Evolutionary conservation across 2,329 filamentous ascomycete species (phyloP), one percentile per base, ranked within the genome.

Genomic region (Parastagonospora nodorum): DNA sequence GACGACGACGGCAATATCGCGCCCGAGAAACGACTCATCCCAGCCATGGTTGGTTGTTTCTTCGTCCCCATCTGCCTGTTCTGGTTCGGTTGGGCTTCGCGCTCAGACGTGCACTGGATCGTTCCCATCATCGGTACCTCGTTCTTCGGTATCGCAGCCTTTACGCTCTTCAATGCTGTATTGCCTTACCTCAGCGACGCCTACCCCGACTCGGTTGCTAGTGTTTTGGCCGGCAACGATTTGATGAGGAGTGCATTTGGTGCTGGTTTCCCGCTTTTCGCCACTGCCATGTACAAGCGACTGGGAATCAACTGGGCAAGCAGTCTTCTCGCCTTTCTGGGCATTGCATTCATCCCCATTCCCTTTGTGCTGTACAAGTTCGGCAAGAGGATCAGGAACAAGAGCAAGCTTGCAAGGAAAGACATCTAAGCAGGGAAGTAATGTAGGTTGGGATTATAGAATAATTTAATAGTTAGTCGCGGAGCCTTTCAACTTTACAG

Each of bases 81-180:
- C 63, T 76, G 71, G 73, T 78, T 76, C 38, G 75, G 73, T 4
- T 77, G 74, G 75, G 61, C 66, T 5, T 51, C 67, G 0, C 49
- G 66, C 4, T 24, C 61, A 2, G 44, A 55, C 27, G 53, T 74
- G 1, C 73, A 74, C 49, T 77, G 74, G 74, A 75, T 77, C 35
- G 60, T 76, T 39, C 76, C 74, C 2, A 74, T 75, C 36, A 67
- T 76, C 16, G 70, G 70, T 4, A 72, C 72, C 0, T 53, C 58
- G 2, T 75, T 72, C 51, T 78, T 80, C 48, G 51, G 58, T 45
- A 49, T 70, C 32, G 61, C 57, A 9, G 51, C 61, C 2, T 61
- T 80, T 54, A 58, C 79, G n/a, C 71, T 81, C 7, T 80, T 81
- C 66, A 77, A 80, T 42, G 69, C 69, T 1, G 74, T 80, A 0